Evolutionary conservation across 306 rosid species (phyloP).

Genomic region (Cicer cuneatum): DNA sequence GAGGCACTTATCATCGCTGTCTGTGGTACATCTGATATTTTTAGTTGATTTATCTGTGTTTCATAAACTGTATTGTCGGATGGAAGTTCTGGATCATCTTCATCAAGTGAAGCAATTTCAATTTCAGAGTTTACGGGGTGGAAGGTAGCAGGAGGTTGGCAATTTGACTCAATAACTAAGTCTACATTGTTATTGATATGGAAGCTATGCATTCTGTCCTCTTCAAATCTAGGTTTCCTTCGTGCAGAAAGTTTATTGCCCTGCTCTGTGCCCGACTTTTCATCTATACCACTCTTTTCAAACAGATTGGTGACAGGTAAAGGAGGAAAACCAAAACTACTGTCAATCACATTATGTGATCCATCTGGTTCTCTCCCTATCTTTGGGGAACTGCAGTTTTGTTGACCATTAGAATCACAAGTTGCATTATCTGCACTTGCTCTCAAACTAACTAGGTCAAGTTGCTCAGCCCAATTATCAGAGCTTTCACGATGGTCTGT

Average conservation of each 20-base stretch:
- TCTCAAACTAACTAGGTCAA: constrained; percentile 64
- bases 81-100: constrained; percentile 51
- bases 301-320: constrained; percentile 70
- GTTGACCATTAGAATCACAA: constrained; percentile 54
- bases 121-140: constrained; percentile 59
- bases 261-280: constrained; percentile 47
- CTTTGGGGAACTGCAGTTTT: constrained; percentile 55
- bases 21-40: constrained; percentile 76
- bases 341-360: constrained; percentile 53
- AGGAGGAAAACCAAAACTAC: constrained; percentile 72
- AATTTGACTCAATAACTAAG: constrained; percentile 68
- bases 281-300: constrained; percentile 56
- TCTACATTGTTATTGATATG: constrained; percentile 73
- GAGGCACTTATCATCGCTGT: constrained; percentile 54
- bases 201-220: constrained; percentile 74
- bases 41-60: constrained; percentile 56
- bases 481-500: constrained; percentile 59
- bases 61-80: constrained; percentile 49
- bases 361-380: constrained; percentile 60
- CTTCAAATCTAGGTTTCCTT: constrained; percentile 57
- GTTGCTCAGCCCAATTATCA: constrained; percentile 58
- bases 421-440: constrained; percentile 60
- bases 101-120: constrained; percentile 60
- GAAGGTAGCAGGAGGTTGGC: constrained; percentile 51
- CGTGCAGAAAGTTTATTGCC: constrained; percentile 48